Evolutionary conservation across 2,329 filamentous ascomycete genomes (phyloP).

Genomic region (Aspergillus sp.): DNA sequence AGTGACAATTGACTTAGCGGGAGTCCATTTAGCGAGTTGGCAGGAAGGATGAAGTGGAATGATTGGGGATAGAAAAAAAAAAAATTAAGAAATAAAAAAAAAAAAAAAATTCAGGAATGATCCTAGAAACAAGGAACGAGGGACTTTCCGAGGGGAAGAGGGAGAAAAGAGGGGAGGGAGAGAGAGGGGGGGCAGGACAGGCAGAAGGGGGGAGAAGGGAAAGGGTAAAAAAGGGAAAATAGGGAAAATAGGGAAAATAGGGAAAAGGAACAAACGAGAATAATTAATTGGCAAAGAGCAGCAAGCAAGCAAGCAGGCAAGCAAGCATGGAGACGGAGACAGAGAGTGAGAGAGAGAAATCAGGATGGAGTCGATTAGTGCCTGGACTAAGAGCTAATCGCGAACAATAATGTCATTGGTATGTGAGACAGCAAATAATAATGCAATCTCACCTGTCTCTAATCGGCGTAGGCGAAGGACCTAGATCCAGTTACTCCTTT

Average conservation of each 20-base stretch:
- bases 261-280: background rate
- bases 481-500: slow-evolving; percentile 3
- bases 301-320: background rate
- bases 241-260: background rate
- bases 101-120: slow-evolving; percentile 13
- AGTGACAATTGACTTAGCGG: slow-evolving; percentile 4
- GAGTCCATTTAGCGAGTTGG: background rate
- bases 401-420: slow-evolving; percentile 10
- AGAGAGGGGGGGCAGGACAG: background rate
- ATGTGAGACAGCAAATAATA: slow-evolving; percentile 11
- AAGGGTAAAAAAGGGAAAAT: slow-evolving; percentile 7
- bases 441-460: slow-evolving; percentile 1
- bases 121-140: slow-evolving; percentile 3
- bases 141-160: slow-evolving; percentile 10
- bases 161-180: slow-evolving; percentile 4
- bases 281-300: background rate
- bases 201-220: background rate
- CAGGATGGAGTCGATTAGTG: slow-evolving; percentile 10
- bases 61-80: background rate
- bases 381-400: slow-evolving; percentile 7
- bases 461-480: slow-evolving; percentile 3
- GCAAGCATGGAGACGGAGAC: background rate
- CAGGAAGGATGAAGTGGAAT: background rate
- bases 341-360: background rate
- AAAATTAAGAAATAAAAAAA: slow-evolving; percentile 9